Evolutionary conservation across 2,329 filamentous ascomycete species (phyloP), one percentile per base, ranked within the genome.

Genomic region (Phyllosticta paracitricarpa): DNA sequence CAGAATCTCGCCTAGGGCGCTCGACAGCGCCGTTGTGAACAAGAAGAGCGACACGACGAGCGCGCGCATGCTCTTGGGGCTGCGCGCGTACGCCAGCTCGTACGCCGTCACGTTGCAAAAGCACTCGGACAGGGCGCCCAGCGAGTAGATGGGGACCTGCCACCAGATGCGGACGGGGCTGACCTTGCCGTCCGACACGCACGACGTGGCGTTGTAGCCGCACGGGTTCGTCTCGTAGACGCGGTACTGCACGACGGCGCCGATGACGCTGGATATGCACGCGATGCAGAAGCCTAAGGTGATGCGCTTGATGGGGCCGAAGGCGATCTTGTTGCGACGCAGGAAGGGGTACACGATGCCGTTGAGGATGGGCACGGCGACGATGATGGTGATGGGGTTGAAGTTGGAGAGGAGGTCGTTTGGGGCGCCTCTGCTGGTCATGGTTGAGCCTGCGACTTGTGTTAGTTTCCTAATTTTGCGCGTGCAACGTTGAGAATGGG

Each of bases 231-330:
- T 71, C 58, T 76, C 65, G 71, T 82, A 82, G n/a, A 79, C 72
- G 28, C 75, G 72, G 65, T 72, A 73, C 63, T 80, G 77, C 1
- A 79, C 68, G 24, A 79, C 66, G 1, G 75, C 71, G 56, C 70
- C 71, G 48, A 65, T 65, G 10, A 69, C 62, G 51, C 79, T 77
- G 52, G 76, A 76, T 17, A 82, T 60, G 1, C 76, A 75, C 2
- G 81, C 81, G 65, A 84, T 67, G 53, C 72, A 67, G 62, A 83
- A 77, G 35, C 82, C 81, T 2, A 83, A 76, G 2, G 78, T 79
- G 63, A 82, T 80, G 58, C 79, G 78, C 51, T 71, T 76, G 60
- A 81, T 74, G 14, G 77, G 79, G 3, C 79, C 79, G 62, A 79
- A 78, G 63, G 75, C 73, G 63, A 81, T 76, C 55, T 73, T 73